Base-by-base conservation (phyloP, 306 rosid genomes). In the Carpinus fangiana region DNA sequence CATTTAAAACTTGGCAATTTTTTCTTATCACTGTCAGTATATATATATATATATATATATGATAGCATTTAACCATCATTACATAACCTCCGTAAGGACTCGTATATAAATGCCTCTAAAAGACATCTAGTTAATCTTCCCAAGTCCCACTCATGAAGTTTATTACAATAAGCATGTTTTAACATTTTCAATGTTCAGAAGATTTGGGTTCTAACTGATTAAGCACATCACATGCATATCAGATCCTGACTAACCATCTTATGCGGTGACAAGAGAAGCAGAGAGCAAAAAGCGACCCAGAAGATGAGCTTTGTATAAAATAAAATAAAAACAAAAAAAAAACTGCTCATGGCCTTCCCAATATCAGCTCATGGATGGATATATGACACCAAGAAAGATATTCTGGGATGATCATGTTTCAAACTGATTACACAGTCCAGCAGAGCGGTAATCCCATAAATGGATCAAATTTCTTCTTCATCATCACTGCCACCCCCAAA, bases 401-500 rank as follows among this genome's bases (percentile, higher is more conserved):
- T 79, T 76, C 48, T 9, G 55, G 12, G 18, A 52, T 36, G 70
- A 9, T 11, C 62, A 41, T 34, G 26, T 73, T 61, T 61, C 46
- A 45, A 9, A 28, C 46, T 26, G 12, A 28, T 8, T 72, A 75
- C 36, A 21, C 31, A 75, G 72, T 78, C 43, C 45, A 73, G 17
- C 16, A 70, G 41, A 76, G 54, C 72, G 16, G 20, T 54, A 48
- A 47, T 54, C 61, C 54, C 72, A 28, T 23, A 20, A 36, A 38
- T 53, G 67, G 20, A 60, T 83, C 83, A 81, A 75, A 70, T 83
- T 83, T 86, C 89, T 67, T 79, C 91, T 26, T 91, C 98, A 70
- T 90, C 80, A 3, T 86, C 98, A 79, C 94, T 91, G 31, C 75
- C 86, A 34, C 90, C 98, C 67, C 90, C 92, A 82, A 90, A 94